Percentiles rank a stretch among this genome's conserved stretches.
Evolutionary conservation across 2,329 filamentous ascomycete species (phyloP).

Genomic region (Boeremia exigua): DNA sequence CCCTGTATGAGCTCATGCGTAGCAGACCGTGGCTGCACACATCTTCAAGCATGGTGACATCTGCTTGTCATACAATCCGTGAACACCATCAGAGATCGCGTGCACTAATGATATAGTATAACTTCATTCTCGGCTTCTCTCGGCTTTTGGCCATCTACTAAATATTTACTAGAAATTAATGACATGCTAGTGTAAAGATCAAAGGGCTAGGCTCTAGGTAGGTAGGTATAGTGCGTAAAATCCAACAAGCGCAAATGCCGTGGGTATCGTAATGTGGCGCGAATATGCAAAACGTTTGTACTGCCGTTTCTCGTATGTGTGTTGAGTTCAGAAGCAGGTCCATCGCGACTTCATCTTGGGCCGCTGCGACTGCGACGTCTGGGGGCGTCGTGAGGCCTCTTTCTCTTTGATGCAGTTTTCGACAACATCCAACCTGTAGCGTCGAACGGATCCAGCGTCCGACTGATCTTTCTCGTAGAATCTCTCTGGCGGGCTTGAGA

Average conservation of each 20-base stretch:
- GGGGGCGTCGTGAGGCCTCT: conserved; percentile 19
- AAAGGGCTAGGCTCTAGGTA: conserved; percentile 21
- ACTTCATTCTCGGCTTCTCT: background rate
- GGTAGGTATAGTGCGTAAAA: conserved; percentile 23
- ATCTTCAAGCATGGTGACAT: too few relatives aligned
- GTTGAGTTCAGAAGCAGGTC: conserved; percentile 35
- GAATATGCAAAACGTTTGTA: conserved; percentile 26
- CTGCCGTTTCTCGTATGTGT: conserved; percentile 13
- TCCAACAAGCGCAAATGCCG: conserved; percentile 27
- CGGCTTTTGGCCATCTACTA: background rate
- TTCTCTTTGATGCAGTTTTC: conserved; percentile 35
- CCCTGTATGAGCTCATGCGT: background rate
- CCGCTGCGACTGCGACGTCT: conserved; percentile 16
- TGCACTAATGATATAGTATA: background rate
- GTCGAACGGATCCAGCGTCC: conserved; percentile 46
- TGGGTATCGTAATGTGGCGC: conserved; percentile 40
- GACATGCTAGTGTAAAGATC: conserved; percentile 14
- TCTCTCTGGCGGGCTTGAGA: conserved; percentile 38
- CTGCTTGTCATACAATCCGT: too few relatives aligned
- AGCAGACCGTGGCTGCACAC: too few relatives aligned
- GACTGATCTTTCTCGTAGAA: conserved; percentile 48
- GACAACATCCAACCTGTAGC: conserved; percentile 44
- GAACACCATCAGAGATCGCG: background rate
- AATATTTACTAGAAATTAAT: conserved; percentile 18
- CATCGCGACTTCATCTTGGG: conserved; percentile 29